A percentile compares a stretch with the other conserved stretches of the same genome.
These are phyloP conservation scores for Ephemerocybe angulata DNA, from an alignment of 768 basidiomycete genomes.

Conservation along the genomic window DNA sequence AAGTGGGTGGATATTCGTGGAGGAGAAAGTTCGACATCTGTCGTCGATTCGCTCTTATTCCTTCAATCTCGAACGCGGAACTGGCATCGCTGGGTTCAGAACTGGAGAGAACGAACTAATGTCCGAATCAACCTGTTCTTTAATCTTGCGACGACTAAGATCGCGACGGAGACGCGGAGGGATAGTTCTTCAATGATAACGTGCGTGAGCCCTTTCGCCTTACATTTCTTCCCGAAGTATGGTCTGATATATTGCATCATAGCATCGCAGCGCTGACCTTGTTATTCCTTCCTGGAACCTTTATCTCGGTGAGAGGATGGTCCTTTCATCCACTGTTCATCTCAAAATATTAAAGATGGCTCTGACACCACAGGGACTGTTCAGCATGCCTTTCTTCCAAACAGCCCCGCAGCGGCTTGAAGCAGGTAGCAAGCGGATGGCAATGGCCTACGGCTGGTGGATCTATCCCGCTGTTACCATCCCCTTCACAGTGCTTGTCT, in stretches of 20 bases:
- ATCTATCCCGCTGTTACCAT: conserved; percentile 19
- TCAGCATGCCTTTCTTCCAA: conserved; percentile 26
- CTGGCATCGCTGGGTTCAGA: conserved; percentile 15
- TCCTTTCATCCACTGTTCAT: too few relatives aligned
- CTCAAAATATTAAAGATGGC: too few relatives aligned
- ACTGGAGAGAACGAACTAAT: conserved; percentile 17
- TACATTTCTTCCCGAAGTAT: too few relatives aligned
- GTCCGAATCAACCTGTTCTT: conserved; percentile 21
- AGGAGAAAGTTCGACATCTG: too few relatives aligned
- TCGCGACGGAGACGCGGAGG: conserved; percentile 17
- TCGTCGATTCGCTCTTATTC: conserved; percentile 12
- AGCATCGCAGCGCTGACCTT: conserved; percentile 25
- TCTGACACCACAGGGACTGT: too few relatives aligned
- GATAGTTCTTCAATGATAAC: conserved; percentile 27
- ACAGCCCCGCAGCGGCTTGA: not conserved
- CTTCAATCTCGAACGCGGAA: conserved; percentile 9
- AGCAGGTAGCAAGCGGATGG: not conserved
- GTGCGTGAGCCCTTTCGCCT: too few relatives aligned
- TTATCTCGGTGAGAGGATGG: too few relatives aligned
- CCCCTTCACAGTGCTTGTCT: conserved; percentile 19
- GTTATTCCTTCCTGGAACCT: conserved; percentile 25
- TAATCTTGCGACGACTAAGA: conserved; percentile 18
- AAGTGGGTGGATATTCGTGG: too few relatives aligned
- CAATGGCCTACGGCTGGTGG: conserved; percentile 16
- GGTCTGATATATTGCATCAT: too few relatives aligned